phyloP scores from a whole-genome alignment of 2,329 filamentous ascomycete genomes.

The Penicillium carneum region DNA sequence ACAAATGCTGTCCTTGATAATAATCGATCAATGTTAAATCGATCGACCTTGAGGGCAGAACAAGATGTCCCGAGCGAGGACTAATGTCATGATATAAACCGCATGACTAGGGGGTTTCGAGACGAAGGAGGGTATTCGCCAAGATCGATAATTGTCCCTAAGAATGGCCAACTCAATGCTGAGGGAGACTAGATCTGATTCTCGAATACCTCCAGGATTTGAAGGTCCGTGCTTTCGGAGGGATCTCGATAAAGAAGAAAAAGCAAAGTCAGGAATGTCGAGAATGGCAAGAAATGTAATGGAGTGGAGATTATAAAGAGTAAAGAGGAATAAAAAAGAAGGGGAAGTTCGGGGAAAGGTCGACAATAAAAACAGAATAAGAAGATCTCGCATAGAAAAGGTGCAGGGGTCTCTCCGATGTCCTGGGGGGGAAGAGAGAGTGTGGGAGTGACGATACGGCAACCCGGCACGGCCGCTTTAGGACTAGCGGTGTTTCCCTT shows the following conservation, averaged over 20 bases:
- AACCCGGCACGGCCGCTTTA: constrained; percentile 32
- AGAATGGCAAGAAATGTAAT: neutral
- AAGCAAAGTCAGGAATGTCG: constrained; percentile 15
- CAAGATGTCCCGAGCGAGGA: constrained; percentile 47
- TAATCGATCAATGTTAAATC: constrained; percentile 36
- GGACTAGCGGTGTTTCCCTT: constrained; percentile 25
- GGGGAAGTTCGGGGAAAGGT: constrained; percentile 11
- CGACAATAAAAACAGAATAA: constrained; percentile 14
- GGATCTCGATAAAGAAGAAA: constrained; percentile 8
- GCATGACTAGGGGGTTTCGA: constrained; percentile 40
- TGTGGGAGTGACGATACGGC: constrained; percentile 33
- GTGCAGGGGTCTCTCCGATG: constrained; percentile 14
- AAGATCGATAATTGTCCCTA: constrained; percentile 30
- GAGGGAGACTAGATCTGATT: constrained; percentile 17
- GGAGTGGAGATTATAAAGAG: constrained; percentile 18
- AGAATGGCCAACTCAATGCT: constrained; percentile 29
- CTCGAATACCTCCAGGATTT: constrained; percentile 28
- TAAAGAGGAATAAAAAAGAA: constrained; percentile 19
- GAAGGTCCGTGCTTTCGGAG: constrained; percentile 17
- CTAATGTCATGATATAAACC: constrained; percentile 54
- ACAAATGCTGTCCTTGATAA: constrained; percentile 37
- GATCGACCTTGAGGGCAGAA: constrained; percentile 41
- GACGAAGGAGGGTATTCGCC: constrained; percentile 26
- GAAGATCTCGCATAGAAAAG: constrained; percentile 15
- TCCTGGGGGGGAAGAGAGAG: constrained; percentile 8